Percentiles rank a stretch among this genome's conserved stretches.
Evolutionary conservation across 805 yeast species (phyloP).

Genomic region (Ogataea glucozyma): DNA sequence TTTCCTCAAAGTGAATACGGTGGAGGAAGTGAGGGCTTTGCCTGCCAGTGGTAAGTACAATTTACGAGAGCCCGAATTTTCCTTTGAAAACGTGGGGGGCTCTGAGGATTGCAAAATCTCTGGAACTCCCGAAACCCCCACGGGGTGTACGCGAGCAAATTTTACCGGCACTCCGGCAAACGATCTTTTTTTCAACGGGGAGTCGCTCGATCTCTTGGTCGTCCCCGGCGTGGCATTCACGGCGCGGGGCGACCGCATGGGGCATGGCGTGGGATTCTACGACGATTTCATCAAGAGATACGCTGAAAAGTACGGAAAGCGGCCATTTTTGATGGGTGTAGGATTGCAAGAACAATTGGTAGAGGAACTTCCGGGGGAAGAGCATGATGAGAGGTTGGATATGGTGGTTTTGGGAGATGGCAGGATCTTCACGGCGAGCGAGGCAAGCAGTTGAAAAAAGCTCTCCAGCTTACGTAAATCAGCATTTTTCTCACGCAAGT

Average conservation of each 20-base stretch:
- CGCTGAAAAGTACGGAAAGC: slow-evolving; percentile 30
- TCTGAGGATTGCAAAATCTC: too few relatives aligned
- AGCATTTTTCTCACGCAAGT: neutral
- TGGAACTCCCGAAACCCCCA: too few relatives aligned
- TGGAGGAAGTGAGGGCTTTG: slow-evolving; percentile 45
- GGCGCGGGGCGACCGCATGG: slow-evolving; percentile 51
- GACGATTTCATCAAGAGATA: slow-evolving; percentile 70
- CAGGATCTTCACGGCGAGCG: slow-evolving; percentile 1
- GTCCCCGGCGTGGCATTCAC: slow-evolving; percentile 89
- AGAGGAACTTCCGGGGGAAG: slow-evolving; percentile 43
- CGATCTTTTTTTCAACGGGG: slow-evolving; percentile 22
- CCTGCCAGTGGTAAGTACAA: slow-evolving; percentile 68
- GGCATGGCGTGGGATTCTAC: slow-evolving; percentile 93
- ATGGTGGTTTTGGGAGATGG: slow-evolving; percentile 44
- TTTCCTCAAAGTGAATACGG: slow-evolving; percentile 52
- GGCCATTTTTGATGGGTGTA: slow-evolving; percentile 57
- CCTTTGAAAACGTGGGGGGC: too few relatives aligned
- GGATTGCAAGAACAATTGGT: slow-evolving; percentile 68
- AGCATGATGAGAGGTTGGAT: slow-evolving; percentile 64
- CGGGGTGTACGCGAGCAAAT: too few relatives aligned
- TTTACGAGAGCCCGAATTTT: slow-evolving; percentile 66
- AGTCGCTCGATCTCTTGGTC: slow-evolving; percentile 62
- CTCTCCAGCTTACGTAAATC: neutral
- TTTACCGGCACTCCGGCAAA: slow-evolving; percentile 13
- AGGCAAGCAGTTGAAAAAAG: neutral